Evolutionary conservation across 345 rosid genomes (phyloP).

Genomic region (Salix brachista): DNA sequence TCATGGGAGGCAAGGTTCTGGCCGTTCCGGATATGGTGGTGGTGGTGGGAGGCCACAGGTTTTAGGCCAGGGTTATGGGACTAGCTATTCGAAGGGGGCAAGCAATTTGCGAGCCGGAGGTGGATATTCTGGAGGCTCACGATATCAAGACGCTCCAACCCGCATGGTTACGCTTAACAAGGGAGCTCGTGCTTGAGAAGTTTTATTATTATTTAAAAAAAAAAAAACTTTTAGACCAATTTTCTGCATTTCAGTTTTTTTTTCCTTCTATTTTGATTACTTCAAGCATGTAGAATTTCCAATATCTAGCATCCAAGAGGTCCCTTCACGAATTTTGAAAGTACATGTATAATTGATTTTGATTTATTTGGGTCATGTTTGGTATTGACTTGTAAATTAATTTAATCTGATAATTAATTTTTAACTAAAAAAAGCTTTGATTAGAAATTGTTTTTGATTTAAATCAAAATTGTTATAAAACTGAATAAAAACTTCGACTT

Average conservation of each 20-base stretch:
- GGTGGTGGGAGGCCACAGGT: slow-evolving; percentile 41
- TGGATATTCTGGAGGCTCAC: slow-evolving; percentile 44
- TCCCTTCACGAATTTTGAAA: not conserved
- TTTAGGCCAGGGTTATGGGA: slow-evolving; percentile 34
- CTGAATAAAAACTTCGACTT: too few relatives aligned
- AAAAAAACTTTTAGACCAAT: not conserved
- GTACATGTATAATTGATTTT: not conserved
- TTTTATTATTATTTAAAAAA: not conserved
- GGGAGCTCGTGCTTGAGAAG: slow-evolving; percentile 39
- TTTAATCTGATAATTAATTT: too few relatives aligned
- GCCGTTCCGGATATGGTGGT: slow-evolving; percentile 35
- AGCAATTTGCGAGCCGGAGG: slow-evolving; percentile 47
- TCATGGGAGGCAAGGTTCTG: slow-evolving; percentile 58
- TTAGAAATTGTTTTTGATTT: too few relatives aligned
- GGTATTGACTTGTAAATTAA: too few relatives aligned
- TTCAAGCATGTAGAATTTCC: not conserved
- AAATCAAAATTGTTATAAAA: too few relatives aligned
- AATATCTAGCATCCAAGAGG: not conserved
- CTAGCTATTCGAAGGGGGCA: slow-evolving; percentile 48
- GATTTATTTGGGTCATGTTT: not conserved
- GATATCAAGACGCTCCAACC: slow-evolving; percentile 31
- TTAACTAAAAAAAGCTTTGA: too few relatives aligned
- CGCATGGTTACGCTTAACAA: slow-evolving; percentile 74
- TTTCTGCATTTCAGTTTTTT: not conserved
- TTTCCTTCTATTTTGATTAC: not conserved